phyloP scores from a whole-genome alignment of 257 asterid species.

The Pogostemon cablin region DNA sequence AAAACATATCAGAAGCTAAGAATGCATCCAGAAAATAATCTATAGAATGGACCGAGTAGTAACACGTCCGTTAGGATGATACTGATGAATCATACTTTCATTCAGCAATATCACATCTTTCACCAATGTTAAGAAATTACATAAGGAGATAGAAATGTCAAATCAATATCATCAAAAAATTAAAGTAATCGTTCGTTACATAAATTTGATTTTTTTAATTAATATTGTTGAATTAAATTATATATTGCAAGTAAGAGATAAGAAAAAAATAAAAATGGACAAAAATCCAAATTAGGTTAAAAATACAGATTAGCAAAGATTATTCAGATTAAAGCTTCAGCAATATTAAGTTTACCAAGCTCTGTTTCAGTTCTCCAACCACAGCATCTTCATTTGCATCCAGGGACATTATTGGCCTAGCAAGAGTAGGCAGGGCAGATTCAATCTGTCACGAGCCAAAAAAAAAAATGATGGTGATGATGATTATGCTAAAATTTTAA shows the following conservation, averaged over 20 bases:
- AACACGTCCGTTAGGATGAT: constrained; percentile 14
- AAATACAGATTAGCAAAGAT: constrained; percentile 14
- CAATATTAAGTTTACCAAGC: constrained; percentile 62
- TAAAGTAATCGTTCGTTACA: background rate
- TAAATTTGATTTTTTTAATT: background rate
- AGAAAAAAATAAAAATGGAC: background rate
- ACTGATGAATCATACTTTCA: constrained; percentile 6
- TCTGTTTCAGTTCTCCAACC: constrained; percentile 89
- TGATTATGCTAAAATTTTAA: constrained; percentile 28
- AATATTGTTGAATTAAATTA: background rate
- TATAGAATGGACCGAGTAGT: background rate
- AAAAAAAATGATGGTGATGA: constrained; percentile 19
- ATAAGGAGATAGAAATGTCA: constrained; percentile 12
- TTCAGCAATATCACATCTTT: constrained; percentile 18
- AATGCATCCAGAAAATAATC: background rate
- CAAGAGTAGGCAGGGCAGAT: constrained; percentile 90
- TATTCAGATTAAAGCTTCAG: constrained; percentile 31
- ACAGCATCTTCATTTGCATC: constrained; percentile 94
- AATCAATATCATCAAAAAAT: constrained; percentile 1
- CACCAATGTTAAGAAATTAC: background rate
- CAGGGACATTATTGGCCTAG: constrained; percentile 93
- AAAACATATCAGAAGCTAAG: constrained; percentile 7
- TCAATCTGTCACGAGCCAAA: constrained; percentile 73
- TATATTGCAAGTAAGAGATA: constrained; percentile 8
- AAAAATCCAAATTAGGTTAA: constrained; percentile 1